Base-by-base conservation (phyloP, 805 yeast species). In the Lipomyces sp. region DNA sequence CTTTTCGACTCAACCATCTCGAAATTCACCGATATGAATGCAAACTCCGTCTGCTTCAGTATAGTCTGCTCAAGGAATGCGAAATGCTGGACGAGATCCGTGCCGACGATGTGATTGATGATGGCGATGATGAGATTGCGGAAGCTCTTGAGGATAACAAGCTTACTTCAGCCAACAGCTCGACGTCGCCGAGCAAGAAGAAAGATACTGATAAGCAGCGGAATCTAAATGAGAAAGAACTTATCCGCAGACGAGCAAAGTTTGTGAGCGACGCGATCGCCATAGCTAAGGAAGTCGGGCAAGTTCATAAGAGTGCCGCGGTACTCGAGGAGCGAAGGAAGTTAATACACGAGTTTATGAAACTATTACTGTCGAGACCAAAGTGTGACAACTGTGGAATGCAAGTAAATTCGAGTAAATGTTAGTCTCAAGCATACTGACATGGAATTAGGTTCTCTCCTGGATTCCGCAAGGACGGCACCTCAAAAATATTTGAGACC, bases 331-430 rank as follows among this genome's bases (percentile, higher is more conserved):
- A 91, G 79, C 87, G 99, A 80, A 92, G 94, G 77, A 77, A 76
- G 10, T 73, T 83, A 57, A 78, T 86, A 64, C 88, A 87, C 65
- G 92, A 88, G 45, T 89, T 93, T 74, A 90, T 92, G 81, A 86
- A 85, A 73, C 85, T 85, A 73, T 78, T 93, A 59, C 80, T 90
- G 69, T 78, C 89, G 58, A 86, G 97, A 78, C 88, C 92, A 64
- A 90, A 88, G 78, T 95, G 99, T 85, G 97, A 91, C 74, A 92
- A 93, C 79, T 95, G 99, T 84, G 91, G 92, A 55, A 90, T 93
- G 97, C 63, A 59, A n/a, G 69, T 42, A 3, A 33, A 2, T 34
- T n/a, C 24, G 18, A 5, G 24, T n/a, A 29, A 29, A 4, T 15
- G 11, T 6, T 4, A 10, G 11, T 45, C 13, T 18, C 13, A 37